Evolutionary conservation across 1,139 yeast species (phyloP).

Genomic region (Suhomyces bribrorum): DNA sequence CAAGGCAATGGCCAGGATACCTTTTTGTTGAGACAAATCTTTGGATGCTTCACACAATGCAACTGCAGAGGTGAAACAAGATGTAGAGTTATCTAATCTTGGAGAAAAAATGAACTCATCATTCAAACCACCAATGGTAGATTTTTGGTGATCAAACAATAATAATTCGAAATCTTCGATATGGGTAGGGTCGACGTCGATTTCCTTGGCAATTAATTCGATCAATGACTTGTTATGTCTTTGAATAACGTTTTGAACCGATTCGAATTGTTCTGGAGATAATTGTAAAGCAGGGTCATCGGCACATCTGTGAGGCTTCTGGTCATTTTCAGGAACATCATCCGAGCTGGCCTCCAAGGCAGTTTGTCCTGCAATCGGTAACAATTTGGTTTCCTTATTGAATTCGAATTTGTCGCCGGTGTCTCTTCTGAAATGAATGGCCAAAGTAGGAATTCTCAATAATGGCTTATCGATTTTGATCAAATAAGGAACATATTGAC

Average conservation of each 20-base stretch:
- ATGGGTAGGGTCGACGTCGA: slow-evolving; percentile 46
- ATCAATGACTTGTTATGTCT: slow-evolving; percentile 78
- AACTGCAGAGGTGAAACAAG: slow-evolving; percentile 76
- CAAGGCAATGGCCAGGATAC: slow-evolving; percentile 71
- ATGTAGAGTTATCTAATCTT: slow-evolving; percentile 87
- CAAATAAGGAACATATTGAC: slow-evolving; percentile 61
- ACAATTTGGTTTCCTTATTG: slow-evolving; percentile 82
- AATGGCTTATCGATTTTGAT: slow-evolving; percentile 82
- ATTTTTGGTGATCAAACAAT: slow-evolving; percentile 81
- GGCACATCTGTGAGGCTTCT: slow-evolving; percentile 40
- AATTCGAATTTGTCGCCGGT: slow-evolving; percentile 80
- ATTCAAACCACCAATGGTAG: slow-evolving; percentile 82
- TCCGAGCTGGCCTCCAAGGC: slow-evolving; percentile 35
- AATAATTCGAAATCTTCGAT: slow-evolving; percentile 91
- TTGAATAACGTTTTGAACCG: slow-evolving; percentile 63
- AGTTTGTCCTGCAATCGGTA: slow-evolving; percentile 82
- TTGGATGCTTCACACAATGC: slow-evolving; percentile 64
- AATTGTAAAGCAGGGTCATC: slow-evolving; percentile 47
- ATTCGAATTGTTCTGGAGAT: slow-evolving; percentile 58
- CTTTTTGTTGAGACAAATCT: slow-evolving; percentile 44
- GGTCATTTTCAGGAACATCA: slow-evolving; percentile 15
- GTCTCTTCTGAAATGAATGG: slow-evolving; percentile 85
- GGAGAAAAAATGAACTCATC: slow-evolving; percentile 92
- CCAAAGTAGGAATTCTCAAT: slow-evolving; percentile 89
- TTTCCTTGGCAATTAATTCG: slow-evolving; percentile 66